Evolutionary conservation across 495 filamentous ascomycete species (phyloP).

Genomic region (Penicillium pancosmium): DNA sequence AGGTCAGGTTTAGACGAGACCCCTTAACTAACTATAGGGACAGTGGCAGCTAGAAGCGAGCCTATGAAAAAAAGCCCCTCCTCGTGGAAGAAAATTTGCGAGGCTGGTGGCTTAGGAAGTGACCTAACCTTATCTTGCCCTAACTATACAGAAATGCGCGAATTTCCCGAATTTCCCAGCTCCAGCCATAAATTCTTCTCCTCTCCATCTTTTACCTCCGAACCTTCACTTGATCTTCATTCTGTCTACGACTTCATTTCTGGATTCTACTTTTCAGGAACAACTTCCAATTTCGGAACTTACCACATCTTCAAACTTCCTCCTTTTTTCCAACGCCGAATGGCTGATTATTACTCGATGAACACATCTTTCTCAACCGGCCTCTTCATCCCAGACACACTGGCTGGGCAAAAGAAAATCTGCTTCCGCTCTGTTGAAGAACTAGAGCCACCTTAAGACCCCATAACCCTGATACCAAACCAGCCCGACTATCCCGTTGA

Average conservation of each 20-base stretch:
- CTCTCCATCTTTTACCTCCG: too few species aligned
- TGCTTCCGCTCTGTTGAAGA: background rate
- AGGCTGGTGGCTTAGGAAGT: background rate
- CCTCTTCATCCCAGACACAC: background rate
- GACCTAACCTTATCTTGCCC: background rate
- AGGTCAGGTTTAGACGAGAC: background rate
- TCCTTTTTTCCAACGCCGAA: slow-evolving; percentile 4
- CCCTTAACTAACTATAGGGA: background rate
- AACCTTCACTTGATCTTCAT: too few species aligned
- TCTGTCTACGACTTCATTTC: too few species aligned
- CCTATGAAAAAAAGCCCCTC: background rate
- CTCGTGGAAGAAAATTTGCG: background rate
- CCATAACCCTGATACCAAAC: background rate
- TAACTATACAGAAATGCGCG: too few species aligned
- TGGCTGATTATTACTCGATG: slow-evolving; percentile 5
- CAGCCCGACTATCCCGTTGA: background rate
- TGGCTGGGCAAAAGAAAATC: slow-evolving; percentile 2
- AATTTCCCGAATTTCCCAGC: too few species aligned
- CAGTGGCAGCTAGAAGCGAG: background rate
- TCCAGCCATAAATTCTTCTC: too few species aligned
- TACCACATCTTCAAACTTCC: background rate
- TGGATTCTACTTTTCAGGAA: background rate
- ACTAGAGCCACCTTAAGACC: background rate
- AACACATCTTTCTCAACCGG: background rate
- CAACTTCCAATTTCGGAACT: background rate